These are phyloP conservation scores for Euphorbia pulcherrima DNA, from an alignment of 345 rosid species.

Conservation along the genomic window DNA sequence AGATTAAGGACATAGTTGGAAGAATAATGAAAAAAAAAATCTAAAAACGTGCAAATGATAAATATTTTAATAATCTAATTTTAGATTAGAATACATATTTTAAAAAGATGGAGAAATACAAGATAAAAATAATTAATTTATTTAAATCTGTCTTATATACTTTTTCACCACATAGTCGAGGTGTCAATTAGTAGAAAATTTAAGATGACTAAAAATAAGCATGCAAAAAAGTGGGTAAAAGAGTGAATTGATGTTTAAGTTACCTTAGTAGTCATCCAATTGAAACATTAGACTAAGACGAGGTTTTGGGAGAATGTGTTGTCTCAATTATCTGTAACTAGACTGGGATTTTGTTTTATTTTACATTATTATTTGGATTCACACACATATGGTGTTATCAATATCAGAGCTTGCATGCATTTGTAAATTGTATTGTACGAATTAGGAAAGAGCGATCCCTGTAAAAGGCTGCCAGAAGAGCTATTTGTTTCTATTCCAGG, in stretches of 20 bases:
- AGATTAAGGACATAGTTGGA: too few relatives aligned
- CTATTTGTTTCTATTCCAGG: constrained; percentile 37
- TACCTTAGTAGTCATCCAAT: background rate
- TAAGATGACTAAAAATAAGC: background rate
- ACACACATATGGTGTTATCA: background rate
- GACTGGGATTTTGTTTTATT: background rate
- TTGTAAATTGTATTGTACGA: constrained; percentile 24
- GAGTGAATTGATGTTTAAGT: background rate
- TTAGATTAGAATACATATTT: too few relatives aligned
- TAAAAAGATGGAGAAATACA: too few relatives aligned
- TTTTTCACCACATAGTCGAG: background rate
- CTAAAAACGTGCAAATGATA: too few relatives aligned
- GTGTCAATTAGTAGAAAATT: background rate
- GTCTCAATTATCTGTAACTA: background rate
- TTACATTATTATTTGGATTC: too few relatives aligned
- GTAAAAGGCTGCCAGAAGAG: constrained; percentile 40
- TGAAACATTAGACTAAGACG: background rate
- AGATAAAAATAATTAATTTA: too few relatives aligned
- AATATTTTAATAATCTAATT: too few relatives aligned
- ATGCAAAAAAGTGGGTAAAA: background rate
- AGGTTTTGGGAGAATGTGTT: constrained; percentile 1
- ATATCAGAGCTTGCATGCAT: constrained; percentile 7
- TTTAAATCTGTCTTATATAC: too few relatives aligned
- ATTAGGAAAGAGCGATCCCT: constrained; percentile 30
- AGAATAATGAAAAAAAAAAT: too few relatives aligned